phyloP scores from a whole-genome alignment of 768 basidiomycete genomes.

The Naganishia vaughanmartiniae region DNA sequence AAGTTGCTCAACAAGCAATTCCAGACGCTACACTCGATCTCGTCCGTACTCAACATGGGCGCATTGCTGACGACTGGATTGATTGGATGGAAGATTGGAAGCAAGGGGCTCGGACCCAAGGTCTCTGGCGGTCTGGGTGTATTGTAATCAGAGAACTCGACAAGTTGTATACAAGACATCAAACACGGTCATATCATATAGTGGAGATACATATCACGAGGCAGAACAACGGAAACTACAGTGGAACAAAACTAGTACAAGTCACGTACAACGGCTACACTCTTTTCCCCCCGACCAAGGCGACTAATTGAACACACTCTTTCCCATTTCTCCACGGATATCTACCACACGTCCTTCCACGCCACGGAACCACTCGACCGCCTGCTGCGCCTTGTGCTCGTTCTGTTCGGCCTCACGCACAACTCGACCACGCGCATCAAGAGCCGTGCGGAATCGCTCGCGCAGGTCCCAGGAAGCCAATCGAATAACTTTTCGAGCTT shows the following conservation, averaged over 20 bases:
- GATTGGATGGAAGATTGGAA: conserved; percentile 32
- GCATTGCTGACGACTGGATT: conserved; percentile 55
- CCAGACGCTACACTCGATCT: conserved; percentile 65
- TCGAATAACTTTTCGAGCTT: conserved; percentile 89
- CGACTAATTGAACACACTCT: conserved; percentile 27
- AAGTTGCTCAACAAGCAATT: conserved; percentile 68
- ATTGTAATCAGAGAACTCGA: not conserved
- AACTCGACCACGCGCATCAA: conserved; percentile 75
- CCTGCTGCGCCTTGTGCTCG: conserved; percentile 67
- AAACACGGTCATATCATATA: conserved; percentile 11
- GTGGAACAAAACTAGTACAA: conserved; percentile 1
- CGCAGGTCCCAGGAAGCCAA: conserved; percentile 85
- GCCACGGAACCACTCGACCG: conserved; percentile 68
- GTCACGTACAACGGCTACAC: conserved; percentile 7
- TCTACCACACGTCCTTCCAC: conserved; percentile 56
- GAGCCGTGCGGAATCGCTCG: conserved; percentile 72
- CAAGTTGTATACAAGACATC: not conserved
- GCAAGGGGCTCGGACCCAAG: conserved; percentile 26
- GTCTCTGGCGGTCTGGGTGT: conserved; percentile 23
- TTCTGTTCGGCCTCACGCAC: conserved; percentile 73
- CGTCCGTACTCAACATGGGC: conserved; percentile 65
- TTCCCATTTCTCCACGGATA: conserved; percentile 45
- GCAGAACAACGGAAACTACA: not conserved
- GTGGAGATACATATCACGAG: not conserved
- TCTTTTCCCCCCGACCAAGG: not conserved